A percentile compares a stretch with the other conserved stretches of the same genome.
These are phyloP conservation scores for Pleurozium schreberi DNA, from an alignment of 225 moss, liverwort and hornwort species.

Conservation along the genomic window DNA sequence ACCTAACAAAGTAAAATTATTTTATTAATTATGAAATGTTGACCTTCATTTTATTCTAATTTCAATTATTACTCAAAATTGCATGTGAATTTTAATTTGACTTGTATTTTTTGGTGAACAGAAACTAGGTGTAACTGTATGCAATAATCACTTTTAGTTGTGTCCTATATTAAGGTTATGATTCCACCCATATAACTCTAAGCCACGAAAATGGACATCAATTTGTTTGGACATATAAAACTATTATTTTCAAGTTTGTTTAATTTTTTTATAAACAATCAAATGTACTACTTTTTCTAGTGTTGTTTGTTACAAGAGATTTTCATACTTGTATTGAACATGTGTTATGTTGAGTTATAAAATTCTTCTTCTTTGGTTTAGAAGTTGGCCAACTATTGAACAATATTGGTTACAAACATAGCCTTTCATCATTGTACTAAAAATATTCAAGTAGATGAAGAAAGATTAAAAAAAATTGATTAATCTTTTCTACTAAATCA, in stretches of 20 bases:
- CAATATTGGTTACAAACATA: not conserved
- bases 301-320: not conserved
- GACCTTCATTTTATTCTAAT: not conserved
- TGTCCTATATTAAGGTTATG: not conserved
- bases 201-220: too few relatives aligned
- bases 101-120: not conserved
- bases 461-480: not conserved
- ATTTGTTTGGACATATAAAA: not conserved
- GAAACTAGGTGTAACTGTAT: not conserved
- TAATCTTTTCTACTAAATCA: not conserved
- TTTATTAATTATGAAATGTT: not conserved
- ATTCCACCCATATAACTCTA: not conserved
- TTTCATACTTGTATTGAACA: not conserved
- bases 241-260: not conserved
- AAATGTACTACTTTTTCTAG: not conserved
- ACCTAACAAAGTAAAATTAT: not conserved
- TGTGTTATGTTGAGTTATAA: not conserved
- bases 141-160: not conserved
- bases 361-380: not conserved
- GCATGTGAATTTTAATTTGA: not conserved
- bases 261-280: not conserved
- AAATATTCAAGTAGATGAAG: too few relatives aligned
- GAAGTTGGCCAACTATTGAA: fast-evolving
- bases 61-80: not conserved
- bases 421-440: not conserved